phyloP scores from a whole-genome alignment of 306 rosid genomes.

The Fagus crenata region DNA sequence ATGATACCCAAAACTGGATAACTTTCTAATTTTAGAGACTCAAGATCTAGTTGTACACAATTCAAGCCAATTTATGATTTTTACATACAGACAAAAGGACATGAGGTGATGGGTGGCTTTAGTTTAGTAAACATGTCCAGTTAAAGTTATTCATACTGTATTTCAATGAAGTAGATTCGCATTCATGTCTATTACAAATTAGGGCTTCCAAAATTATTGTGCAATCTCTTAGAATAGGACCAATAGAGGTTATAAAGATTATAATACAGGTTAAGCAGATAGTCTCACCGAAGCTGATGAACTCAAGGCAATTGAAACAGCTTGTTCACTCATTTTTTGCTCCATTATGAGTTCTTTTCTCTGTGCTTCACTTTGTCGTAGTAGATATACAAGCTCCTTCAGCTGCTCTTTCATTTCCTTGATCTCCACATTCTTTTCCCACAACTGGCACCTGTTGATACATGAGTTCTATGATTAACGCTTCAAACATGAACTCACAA shows the following conservation, averaged over 20 bases:
- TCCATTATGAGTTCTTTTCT: slow-evolving; percentile 60
- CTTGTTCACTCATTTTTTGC: slow-evolving; percentile 54
- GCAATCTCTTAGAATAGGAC: slow-evolving; percentile 16
- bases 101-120: background rate
- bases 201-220: slow-evolving; percentile 21
- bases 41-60: background rate
- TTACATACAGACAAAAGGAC: background rate
- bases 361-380: slow-evolving; percentile 65
- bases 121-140: background rate
- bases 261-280: slow-evolving; percentile 1
- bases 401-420: slow-evolving; percentile 74
- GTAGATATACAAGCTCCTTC: slow-evolving; percentile 52
- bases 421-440: slow-evolving; percentile 70
- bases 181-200: slow-evolving; percentile 11
- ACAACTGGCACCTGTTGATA: slow-evolving; percentile 64
- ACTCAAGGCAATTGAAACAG: slow-evolving; percentile 40
- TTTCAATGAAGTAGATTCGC: slow-evolving; percentile 3
- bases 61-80: background rate
- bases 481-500: slow-evolving; percentile 28
- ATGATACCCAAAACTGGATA: no score
- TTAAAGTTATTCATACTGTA: background rate
- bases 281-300: slow-evolving; percentile 57
- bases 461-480: slow-evolving; percentile 23
- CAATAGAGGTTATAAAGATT: slow-evolving; percentile 12
- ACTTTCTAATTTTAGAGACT: background rate